phyloP scores from a whole-genome alignment of 805 yeast genomes.

The Clavispora vitiphila region DNA sequence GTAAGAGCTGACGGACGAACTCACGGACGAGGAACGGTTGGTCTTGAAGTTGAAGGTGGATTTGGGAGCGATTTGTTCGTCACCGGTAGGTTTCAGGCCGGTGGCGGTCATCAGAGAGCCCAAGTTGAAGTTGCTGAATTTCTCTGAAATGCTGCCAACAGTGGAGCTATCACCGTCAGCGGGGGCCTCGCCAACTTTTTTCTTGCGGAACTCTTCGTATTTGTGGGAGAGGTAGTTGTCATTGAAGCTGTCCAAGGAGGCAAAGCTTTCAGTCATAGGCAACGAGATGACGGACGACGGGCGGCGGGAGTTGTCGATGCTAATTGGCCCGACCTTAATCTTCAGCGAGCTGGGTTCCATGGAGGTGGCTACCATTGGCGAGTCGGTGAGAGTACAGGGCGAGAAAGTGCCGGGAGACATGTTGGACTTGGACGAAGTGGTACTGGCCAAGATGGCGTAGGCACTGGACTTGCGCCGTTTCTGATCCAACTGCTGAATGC shows the following conservation, averaged over 20 bases:
- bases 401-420: neutral
- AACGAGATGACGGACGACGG: conserved; percentile 68
- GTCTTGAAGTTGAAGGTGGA: conserved; percentile 1
- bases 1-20: conserved; percentile 11
- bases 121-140: conserved; percentile 33
- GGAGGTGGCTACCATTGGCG: neutral
- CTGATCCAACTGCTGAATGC: conserved; percentile 37
- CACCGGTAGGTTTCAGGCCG: neutral
- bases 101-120: conserved; percentile 30
- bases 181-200: conserved; percentile 3
- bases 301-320: conserved; percentile 19
- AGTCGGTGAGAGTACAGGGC: neutral
- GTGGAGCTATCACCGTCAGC: conserved; percentile 4
- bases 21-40: neutral
- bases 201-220: conserved; percentile 28
- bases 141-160: conserved; percentile 13
- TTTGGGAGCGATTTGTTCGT: conserved; percentile 4
- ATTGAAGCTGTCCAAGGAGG: conserved; percentile 68
- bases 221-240: conserved; percentile 46
- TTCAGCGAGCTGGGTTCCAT: conserved; percentile 4
- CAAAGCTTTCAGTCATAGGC: conserved; percentile 71
- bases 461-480: conserved; percentile 27
- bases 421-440: neutral
- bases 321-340: conserved; percentile 33
- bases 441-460: conserved; percentile 3